These are phyloP conservation scores for Cladosporium austrohemisphaericum DNA, from an alignment of 2,329 filamentous ascomycete species.

Conservation along the genomic window DNA sequence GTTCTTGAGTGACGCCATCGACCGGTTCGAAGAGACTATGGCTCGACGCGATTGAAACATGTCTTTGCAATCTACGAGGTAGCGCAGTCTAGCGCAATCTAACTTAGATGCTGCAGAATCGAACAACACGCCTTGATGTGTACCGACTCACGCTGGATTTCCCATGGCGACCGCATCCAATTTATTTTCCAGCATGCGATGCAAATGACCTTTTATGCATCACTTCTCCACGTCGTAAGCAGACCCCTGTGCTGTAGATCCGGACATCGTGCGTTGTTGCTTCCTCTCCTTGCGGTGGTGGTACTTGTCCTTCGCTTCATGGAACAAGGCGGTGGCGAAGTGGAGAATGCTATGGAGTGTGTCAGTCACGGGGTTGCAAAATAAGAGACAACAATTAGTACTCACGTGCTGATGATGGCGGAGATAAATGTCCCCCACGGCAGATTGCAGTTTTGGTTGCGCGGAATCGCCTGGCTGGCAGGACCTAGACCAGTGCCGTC, in stretches of 20 bases:
- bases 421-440: constrained; percentile 44
- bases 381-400: constrained; percentile 14
- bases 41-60: too few species aligned
- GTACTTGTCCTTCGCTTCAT: constrained; percentile 33
- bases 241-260: background rate
- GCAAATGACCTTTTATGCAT: too few species aligned
- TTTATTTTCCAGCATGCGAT: too few species aligned
- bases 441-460: constrained; percentile 36
- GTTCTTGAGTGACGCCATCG: too few species aligned
- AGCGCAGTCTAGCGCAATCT: too few species aligned
- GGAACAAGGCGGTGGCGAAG: constrained; percentile 41
- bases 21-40: too few species aligned
- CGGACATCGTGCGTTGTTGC: constrained; percentile 10
- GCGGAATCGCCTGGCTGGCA: constrained; percentile 5
- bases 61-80: too few species aligned
- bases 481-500: constrained; percentile 15
- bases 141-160: too few species aligned
- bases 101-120: too few species aligned
- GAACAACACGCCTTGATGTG: too few species aligned
- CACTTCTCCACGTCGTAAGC: background rate
- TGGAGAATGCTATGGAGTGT: constrained; percentile 37
- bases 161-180: too few species aligned
- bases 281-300: constrained; percentile 11
- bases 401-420: constrained; percentile 46
- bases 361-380: background rate